Percentiles rank a stretch among this genome's conserved stretches.
These are phyloP conservation scores for Bryoerythrophyllum caledonicum DNA, from an alignment of 225 moss, liverwort and hornwort genomes.

Conservation along the genomic window DNA sequence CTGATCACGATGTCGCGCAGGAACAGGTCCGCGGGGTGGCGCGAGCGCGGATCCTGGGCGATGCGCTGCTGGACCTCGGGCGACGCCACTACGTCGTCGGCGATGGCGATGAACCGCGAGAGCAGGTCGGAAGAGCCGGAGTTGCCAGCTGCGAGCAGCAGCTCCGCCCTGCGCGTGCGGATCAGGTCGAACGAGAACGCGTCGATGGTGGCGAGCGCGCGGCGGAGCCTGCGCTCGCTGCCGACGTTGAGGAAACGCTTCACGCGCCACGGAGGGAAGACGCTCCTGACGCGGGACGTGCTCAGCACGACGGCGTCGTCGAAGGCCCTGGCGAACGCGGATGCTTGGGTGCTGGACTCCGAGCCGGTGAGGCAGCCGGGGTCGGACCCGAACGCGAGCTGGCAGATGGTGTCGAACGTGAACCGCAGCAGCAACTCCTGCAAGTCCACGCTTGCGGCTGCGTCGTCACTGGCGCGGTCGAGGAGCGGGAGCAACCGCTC, in stretches of 20 bases:
- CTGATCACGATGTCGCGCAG: constrained; percentile 37
- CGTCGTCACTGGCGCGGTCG: not conserved
- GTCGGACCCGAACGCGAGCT: constrained; percentile 33
- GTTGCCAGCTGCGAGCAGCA: not conserved
- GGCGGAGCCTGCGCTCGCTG: constrained; percentile 20
- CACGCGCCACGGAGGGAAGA: constrained; percentile 25
- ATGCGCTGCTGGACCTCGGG: constrained; percentile 11
- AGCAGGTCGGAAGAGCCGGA: constrained; percentile 17
- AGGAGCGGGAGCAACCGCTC: constrained; percentile 24
- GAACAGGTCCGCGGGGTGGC: constrained; percentile 25
- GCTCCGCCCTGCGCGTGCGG: constrained; percentile 27
- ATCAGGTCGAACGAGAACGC: constrained; percentile 31
- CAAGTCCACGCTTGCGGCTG: constrained; percentile 16
- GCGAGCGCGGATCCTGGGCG: constrained; percentile 1
- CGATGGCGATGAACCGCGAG: constrained; percentile 26
- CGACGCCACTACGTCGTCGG: constrained; percentile 8
- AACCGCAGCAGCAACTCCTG: constrained; percentile 46
- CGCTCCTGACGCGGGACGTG: constrained; percentile 1
- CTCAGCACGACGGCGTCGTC: constrained; percentile 22
- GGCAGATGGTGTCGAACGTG: constrained; percentile 38
- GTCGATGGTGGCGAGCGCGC: constrained; percentile 15
- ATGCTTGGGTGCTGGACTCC: not conserved
- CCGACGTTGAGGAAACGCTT: constrained; percentile 23
- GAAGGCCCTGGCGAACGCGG: constrained; percentile 31
- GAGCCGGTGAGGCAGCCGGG: constrained; percentile 25